A percentile compares a stretch with the other conserved stretches of the same genome.
phyloP scores from a whole-genome alignment of 2,329 filamentous ascomycete genomes.

The Colletotrichum sublineola region DNA sequence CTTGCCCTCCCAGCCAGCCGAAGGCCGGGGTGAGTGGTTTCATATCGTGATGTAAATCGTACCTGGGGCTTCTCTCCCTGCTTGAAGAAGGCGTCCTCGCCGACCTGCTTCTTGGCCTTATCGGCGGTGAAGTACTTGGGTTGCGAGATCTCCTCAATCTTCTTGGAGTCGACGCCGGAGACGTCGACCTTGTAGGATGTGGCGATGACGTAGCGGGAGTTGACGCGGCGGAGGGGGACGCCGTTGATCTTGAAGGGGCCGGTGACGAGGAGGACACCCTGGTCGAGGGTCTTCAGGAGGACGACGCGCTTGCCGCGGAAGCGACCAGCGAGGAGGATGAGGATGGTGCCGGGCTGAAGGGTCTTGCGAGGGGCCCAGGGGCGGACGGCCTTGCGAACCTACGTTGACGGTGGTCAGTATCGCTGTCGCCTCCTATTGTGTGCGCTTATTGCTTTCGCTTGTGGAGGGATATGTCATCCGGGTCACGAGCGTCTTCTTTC shows the following conservation, averaged over 20 bases:
- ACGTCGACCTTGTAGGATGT: conserved; percentile 89
- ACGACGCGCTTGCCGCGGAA: conserved; percentile 99
- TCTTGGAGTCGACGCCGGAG: conserved; percentile 87
- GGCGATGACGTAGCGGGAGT: conserved; percentile 93
- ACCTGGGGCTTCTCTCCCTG: conserved; percentile 98
- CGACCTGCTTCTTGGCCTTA: conserved; percentile 94
- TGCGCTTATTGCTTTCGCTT: conserved; percentile 5
- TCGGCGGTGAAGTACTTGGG: conserved; percentile 97
- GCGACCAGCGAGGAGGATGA: conserved; percentile 98
- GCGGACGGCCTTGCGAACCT: conserved; percentile 96
- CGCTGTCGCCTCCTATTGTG: background rate
- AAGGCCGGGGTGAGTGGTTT: background rate
- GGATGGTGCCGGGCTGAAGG: conserved; percentile 93
- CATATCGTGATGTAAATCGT: conserved; percentile 54
- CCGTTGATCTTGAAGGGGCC: conserved; percentile 99
- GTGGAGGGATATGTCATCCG: conserved; percentile 21
- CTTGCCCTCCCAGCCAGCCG: background rate
- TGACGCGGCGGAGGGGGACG: conserved; percentile 94
- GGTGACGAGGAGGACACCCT: conserved; percentile 98
- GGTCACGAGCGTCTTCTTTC: conserved; percentile 30
- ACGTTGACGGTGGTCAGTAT: conserved; percentile 46
- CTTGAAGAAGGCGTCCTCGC: conserved; percentile 99
- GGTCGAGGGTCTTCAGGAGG: conserved; percentile 96
- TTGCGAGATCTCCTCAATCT: conserved; percentile 83
- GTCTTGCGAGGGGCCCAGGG: conserved; percentile 88